Conservation (phyloP, 2,329 filamentous ascomycete genomes). For the Cordyceps farinosa region DNA sequence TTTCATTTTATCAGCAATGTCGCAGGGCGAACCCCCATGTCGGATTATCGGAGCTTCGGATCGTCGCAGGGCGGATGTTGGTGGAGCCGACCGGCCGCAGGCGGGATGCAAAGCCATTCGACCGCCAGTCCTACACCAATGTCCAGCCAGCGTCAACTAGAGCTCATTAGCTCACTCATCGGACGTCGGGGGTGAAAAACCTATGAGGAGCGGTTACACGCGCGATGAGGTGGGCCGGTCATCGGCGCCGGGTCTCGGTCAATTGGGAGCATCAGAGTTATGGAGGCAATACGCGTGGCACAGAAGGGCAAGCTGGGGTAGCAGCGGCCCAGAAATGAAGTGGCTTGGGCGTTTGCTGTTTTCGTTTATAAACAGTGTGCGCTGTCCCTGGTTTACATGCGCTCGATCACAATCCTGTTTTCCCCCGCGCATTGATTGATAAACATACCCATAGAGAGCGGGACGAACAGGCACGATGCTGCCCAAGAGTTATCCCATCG, state of each 20-base stretch:
- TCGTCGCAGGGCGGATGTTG: background rate
- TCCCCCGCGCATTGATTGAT: no score
- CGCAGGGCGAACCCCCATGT: background rate
- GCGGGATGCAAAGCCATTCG: background rate
- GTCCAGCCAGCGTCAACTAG: no score
- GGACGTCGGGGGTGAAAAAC: background rate
- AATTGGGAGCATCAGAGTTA: background rate
- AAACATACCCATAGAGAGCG: background rate
- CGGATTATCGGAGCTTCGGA: constrained; percentile 6
- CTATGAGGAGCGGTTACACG: background rate
- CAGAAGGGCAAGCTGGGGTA: no score
- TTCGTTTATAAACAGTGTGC: no score
- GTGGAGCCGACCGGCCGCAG: no score
- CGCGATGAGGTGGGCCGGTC: background rate
- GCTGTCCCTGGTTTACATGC: no score
- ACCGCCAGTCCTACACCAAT: background rate
- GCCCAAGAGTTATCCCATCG: constrained; percentile 5
- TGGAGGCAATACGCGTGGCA: no score
- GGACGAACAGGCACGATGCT: background rate
- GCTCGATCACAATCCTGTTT: no score
- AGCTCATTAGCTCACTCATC: background rate
- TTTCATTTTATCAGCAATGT: background rate
- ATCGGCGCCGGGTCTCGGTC: background rate
- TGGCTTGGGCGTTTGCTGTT: background rate
- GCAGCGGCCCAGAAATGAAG: background rate